Evolutionary conservation across 495 filamentous ascomycete species (phyloP).

Genomic region (Podospora comata): DNA sequence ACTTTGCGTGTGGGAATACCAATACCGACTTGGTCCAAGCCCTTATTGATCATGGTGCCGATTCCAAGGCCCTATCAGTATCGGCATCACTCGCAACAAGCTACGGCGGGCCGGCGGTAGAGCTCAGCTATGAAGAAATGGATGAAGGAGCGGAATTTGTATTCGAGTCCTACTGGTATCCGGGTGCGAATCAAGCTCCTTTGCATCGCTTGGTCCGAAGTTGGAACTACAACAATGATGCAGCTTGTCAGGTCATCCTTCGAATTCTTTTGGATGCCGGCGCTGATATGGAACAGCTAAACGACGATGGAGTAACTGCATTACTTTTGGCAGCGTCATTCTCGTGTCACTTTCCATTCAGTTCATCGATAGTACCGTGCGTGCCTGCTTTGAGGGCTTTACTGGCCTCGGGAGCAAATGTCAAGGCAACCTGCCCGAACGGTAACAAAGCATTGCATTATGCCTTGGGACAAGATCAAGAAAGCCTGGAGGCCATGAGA

Average conservation of each 20-base stretch:
- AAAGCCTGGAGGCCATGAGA: constrained; percentile 1
- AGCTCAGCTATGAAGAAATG: neutral
- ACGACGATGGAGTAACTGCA: constrained; percentile 18
- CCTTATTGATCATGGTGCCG: constrained; percentile 6
- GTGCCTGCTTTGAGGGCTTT: neutral
- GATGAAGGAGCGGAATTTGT: too few species aligned
- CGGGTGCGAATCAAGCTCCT: too few species aligned
- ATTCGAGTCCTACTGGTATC: neutral
- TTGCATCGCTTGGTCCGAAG: neutral
- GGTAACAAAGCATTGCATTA: constrained; percentile 21
- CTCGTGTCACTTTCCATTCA: too few species aligned
- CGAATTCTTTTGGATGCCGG: constrained; percentile 18
- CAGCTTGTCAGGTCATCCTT: constrained; percentile 8
- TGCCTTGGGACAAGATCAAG: neutral
- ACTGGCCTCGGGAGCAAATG: neutral
- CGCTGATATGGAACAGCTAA: constrained; percentile 20
- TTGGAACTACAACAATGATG: neutral
- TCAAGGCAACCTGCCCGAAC: constrained; percentile 6
- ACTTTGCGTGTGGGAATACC: constrained; percentile 2
- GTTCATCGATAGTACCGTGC: neutral
- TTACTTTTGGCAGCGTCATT: constrained; percentile 10
- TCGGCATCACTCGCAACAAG: neutral
- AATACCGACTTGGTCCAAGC: constrained; percentile 2
- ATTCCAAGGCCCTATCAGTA: neutral
- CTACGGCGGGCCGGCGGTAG: neutral